Base-by-base conservation (phyloP, 2,329 filamentous ascomycete genomes). In the Emmonsia crescens region DNA sequence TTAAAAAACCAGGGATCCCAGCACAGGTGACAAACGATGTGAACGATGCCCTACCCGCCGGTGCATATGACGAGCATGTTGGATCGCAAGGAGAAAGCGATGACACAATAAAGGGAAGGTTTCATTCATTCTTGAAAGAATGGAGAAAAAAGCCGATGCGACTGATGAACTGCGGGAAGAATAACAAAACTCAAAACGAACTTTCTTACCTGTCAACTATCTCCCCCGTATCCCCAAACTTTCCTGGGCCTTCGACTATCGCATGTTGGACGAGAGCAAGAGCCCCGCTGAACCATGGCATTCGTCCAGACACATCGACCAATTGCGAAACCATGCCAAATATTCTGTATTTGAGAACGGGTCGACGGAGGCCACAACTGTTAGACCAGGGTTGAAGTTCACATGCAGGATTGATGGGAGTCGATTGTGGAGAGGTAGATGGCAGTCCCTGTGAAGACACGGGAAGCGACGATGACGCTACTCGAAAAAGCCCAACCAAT, bases 221-320 rank as follows among this genome's bases (percentile, higher is more conserved):
- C 66, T 91, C 87, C 74, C 95, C 83, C 33, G 88, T 84, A 69
- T 83, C 82, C 72, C 89, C 91, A 66, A 96, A 75, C 76, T 77
- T 83, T 69, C 91, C 89, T 66, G 89, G 89, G 29, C 91, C 90
- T 69, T 81, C 79, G 70, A 93, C 76, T 69, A 86, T 82, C 67
- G 85, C 81, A 80, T 89, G 87, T 76, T 94, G 90, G 67, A 88
- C 74, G 75, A 96, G 83, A 62, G 89, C 88, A 63, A 94, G 74
- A 67, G 84, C 78, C 71, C 90, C 90, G 71, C 81, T 82, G 61
- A 96, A 82, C 93, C 93, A 97, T 65, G 93, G 93, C 91, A 96
- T 96, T 75, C 91, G 89, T 66, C 79, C 75, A 67, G 87, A 81
- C 71, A 96, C 76, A 79, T 91, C 86, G 67, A 91, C 76, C 65